Evolutionary conservation across 352 stramenopile genomes (phyloP).

Genomic region (Pythium coloratum): DNA sequence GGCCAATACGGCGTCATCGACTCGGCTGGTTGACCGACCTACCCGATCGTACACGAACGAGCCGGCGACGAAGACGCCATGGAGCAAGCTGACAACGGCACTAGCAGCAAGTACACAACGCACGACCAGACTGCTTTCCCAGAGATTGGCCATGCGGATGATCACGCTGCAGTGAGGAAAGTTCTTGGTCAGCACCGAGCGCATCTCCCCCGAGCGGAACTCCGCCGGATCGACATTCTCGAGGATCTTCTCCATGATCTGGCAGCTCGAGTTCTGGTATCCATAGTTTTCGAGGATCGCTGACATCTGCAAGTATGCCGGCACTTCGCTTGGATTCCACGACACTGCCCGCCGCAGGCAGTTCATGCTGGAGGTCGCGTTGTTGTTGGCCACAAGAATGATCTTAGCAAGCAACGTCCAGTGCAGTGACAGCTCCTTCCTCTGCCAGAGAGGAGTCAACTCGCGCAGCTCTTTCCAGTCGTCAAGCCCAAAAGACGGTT

Average conservation of each 20-base stretch:
- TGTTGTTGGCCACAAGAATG: slow-evolving; percentile 12
- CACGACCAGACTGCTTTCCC: slow-evolving; percentile 24
- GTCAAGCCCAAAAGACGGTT: background rate
- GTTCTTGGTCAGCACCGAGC: slow-evolving; percentile 20
- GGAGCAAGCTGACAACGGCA: slow-evolving; percentile 24
- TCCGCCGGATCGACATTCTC: slow-evolving; percentile 22
- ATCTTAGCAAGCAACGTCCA: slow-evolving; percentile 28
- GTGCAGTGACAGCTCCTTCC: slow-evolving; percentile 16
- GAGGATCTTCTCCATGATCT: slow-evolving; percentile 31
- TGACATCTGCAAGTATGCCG: slow-evolving; percentile 27
- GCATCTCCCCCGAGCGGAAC: slow-evolving; percentile 16
- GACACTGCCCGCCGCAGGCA: slow-evolving; percentile 31
- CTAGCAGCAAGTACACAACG: slow-evolving; percentile 21
- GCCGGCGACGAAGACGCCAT: slow-evolving; percentile 17
- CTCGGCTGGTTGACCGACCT: background rate
- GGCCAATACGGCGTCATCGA: background rate
- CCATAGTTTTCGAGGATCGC: slow-evolving; percentile 16
- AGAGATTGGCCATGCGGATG: slow-evolving; percentile 28
- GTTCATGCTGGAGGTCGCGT: slow-evolving; percentile 23
- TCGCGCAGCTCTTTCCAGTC: background rate
- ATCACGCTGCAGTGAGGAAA: slow-evolving; percentile 34
- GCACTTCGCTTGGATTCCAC: slow-evolving; percentile 29
- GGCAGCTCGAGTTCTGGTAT: slow-evolving; percentile 28
- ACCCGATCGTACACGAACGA: slow-evolving; percentile 10
- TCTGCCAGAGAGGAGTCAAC: background rate